These are phyloP conservation scores for Lactarius sp. DNA, from an alignment of 768 basidiomycete species.

Conservation along the genomic window DNA sequence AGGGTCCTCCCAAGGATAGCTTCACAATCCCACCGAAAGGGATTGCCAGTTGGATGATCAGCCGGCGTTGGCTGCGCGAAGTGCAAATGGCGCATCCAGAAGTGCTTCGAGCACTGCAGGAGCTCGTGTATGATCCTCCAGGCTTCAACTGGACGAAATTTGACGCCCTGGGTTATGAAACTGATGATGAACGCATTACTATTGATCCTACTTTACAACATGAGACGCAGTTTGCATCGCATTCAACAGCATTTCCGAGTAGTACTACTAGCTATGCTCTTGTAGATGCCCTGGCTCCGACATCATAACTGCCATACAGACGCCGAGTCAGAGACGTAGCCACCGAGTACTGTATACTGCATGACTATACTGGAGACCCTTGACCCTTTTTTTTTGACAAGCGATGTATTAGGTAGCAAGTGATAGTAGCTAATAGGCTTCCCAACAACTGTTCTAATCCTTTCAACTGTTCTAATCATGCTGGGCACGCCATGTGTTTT, in stretches of 20 bases:
- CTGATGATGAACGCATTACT: constrained; percentile 36
- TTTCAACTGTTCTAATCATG: background rate
- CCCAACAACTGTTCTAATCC: background rate
- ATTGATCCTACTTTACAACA: constrained; percentile 15
- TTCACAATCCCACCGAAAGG: constrained; percentile 58
- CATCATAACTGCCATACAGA: constrained; percentile 8
- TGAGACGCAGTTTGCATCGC: constrained; percentile 22
- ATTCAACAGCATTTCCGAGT: constrained; percentile 1
- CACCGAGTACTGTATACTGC: background rate
- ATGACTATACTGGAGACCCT: background rate
- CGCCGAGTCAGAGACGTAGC: background rate
- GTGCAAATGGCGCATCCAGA: constrained; percentile 45
- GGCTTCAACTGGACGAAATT: constrained; percentile 50
- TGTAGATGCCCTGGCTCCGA: constrained; percentile 30
- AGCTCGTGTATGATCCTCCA: constrained; percentile 42
- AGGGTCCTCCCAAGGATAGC: constrained; percentile 54
- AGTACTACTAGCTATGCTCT: constrained; percentile 31
- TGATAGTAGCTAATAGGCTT: background rate
- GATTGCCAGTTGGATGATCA: constrained; percentile 71
- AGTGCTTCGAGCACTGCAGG: constrained; percentile 39
- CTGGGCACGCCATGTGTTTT: too few species aligned
- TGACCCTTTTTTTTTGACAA: background rate
- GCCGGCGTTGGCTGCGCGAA: constrained; percentile 53
- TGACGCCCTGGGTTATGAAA: constrained; percentile 52
- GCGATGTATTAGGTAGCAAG: background rate